A percentile compares a stretch with the other conserved stretches of the same genome.
phyloP scores from a whole-genome alignment of 495 filamentous ascomycete species.

The Trichoderma gamsii region DNA sequence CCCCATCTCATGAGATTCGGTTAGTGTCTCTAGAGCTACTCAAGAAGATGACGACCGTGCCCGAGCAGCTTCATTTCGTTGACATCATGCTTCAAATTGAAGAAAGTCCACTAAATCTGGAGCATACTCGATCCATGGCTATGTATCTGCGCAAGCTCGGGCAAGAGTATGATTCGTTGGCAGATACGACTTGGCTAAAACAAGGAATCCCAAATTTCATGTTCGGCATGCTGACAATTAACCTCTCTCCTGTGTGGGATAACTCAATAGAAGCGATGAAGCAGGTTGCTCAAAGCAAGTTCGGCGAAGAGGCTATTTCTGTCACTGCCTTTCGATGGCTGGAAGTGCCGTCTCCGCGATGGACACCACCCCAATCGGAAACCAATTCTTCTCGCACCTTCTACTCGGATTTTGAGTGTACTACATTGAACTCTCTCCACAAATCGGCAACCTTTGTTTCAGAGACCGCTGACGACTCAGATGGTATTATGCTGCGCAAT shows the following conservation, averaged over 20 bases:
- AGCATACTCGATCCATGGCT: conserved; percentile 65
- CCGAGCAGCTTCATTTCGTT: conserved; percentile 38
- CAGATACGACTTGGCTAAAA: conserved; percentile 56
- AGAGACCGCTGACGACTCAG: conserved; percentile 34
- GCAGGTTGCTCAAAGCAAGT: conserved; percentile 61
- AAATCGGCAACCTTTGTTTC: conserved; percentile 35
- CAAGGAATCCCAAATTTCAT: conserved; percentile 71
- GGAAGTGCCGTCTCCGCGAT: conserved; percentile 47
- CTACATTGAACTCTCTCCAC: conserved; percentile 59
- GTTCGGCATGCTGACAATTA: conserved; percentile 84
- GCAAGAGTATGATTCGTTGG: conserved; percentile 52
- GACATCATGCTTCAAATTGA: conserved; percentile 63
- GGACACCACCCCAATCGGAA: conserved; percentile 30
- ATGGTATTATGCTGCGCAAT: conserved; percentile 41
- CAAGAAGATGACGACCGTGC: conserved; percentile 36
- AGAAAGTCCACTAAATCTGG: conserved; percentile 65
- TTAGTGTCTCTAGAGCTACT: conserved; percentile 65
- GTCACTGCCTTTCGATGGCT: conserved; percentile 77
- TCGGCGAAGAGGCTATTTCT: conserved; percentile 66
- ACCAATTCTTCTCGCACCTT: conserved; percentile 20
- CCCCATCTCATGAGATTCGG: conserved; percentile 64
- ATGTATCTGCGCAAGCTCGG: conserved; percentile 78
- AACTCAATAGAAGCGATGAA: conserved; percentile 70
- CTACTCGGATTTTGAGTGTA: conserved; percentile 71
- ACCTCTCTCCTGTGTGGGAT: conserved; percentile 76